Evolutionary conservation across 768 basidiomycete species (phyloP), one percentile per base, ranked within the genome.

Genomic region (Pulveroboletus sp.): DNA sequence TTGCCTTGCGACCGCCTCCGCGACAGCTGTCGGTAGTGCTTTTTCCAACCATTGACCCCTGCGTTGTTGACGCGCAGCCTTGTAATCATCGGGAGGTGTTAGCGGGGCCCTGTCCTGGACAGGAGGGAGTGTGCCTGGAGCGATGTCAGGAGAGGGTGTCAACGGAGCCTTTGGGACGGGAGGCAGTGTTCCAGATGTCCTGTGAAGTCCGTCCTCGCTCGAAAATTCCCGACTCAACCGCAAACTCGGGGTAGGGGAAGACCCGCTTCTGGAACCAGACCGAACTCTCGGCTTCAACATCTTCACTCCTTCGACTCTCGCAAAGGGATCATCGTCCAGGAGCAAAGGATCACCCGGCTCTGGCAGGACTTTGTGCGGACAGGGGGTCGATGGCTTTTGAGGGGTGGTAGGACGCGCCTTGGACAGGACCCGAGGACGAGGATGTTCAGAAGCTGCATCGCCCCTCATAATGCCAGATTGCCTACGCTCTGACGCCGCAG

Each of bases 261-360:
- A 47, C 0, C 35, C 37, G 32, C 38, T 52, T 29, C 26, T 47
- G 3, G 57, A 56, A 1, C 38, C 40, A 3, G 51, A 36, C 10
- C 41, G 34, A n/a, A 19, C 23, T 38, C 52, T 58, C 37, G 55
- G 40, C 27, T 64, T 68, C 31, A 80, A 29, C 70, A 84, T 61
- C 58, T 61, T 76, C 8, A 83, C 80, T 16, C 78, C 80, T 34
- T 76, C 75, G 0, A 62, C 65, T 57, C 75, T 76, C 10, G 81
- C 82, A 63, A 84, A 83, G 4, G 82, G 67, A 17, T 68, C 67
- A 11, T 58, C 57, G 11, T 68, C 68, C n/a, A 68, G 53, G 43
- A 68, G 51, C 3, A 68, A 47, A 16, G 63, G 53, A 34, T 61
- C 54, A 45, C 57, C 62, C 47, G 43, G 53, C 8, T 37, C 31